phyloP scores from a whole-genome alignment of 192 early-diverging fungal species.

The Coemansia sp. region DNA sequence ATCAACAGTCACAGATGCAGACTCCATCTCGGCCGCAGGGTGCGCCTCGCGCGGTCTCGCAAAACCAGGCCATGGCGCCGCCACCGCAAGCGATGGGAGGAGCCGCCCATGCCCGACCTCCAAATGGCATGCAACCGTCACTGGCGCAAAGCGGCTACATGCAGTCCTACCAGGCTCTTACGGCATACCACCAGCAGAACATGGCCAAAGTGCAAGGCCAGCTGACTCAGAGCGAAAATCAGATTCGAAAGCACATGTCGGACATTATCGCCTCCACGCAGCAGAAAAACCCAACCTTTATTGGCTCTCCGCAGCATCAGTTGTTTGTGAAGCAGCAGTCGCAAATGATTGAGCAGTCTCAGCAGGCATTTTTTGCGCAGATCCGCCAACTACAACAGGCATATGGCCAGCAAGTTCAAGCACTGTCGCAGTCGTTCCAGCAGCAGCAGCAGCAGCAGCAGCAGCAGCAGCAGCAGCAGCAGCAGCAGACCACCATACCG shows the following conservation, averaged over 20 bases:
- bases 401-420: constrained; percentile 33
- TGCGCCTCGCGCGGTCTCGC: neutral
- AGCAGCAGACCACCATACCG: constrained; percentile 1
- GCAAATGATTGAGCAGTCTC: constrained; percentile 34
- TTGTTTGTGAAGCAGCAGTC: constrained; percentile 38
- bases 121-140: neutral
- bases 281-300: constrained; percentile 36
- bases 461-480: neutral
- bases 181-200: constrained; percentile 28
- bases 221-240: constrained; percentile 21
- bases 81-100: constrained; percentile 5
- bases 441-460: constrained; percentile 29
- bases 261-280: constrained; percentile 23
- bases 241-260: constrained; percentile 27
- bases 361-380: constrained; percentile 28
- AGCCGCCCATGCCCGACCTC: neutral
- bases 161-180: constrained; percentile 23
- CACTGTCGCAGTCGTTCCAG: constrained; percentile 21
- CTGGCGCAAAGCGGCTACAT: neutral
- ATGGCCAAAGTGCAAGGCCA: constrained; percentile 35
- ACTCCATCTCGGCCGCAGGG: constrained; percentile 5
- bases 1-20: constrained; percentile 6
- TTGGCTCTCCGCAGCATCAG: constrained; percentile 32
- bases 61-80: constrained; percentile 4
- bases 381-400: constrained; percentile 24